Evolutionary conservation across 2,329 filamentous ascomycete species (phyloP).

Genomic region (Diaporthe ampelina): DNA sequence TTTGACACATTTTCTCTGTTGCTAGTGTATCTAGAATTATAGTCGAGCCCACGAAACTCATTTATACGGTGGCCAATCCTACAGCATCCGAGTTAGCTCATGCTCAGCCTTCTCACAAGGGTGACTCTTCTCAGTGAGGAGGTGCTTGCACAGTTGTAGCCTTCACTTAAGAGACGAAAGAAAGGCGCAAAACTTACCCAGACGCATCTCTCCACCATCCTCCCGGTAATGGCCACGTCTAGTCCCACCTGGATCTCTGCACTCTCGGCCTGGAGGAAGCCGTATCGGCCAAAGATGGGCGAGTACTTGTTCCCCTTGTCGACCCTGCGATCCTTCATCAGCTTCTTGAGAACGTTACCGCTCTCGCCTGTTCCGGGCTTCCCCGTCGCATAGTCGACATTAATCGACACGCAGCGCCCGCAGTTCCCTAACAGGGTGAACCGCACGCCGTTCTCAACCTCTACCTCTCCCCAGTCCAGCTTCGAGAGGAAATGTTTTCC

Average conservation of each 20-base stretch:
- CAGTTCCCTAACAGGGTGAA: slow-evolving; percentile 79
- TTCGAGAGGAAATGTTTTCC: too few species aligned
- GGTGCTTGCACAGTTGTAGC: background rate
- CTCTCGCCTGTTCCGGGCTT: slow-evolving; percentile 67
- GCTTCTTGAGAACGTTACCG: slow-evolving; percentile 76
- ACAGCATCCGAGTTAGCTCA: slow-evolving; percentile 1
- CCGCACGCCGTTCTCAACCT: slow-evolving; percentile 54
- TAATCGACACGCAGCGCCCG: slow-evolving; percentile 76
- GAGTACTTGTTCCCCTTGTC: slow-evolving; percentile 77
- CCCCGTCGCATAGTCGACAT: slow-evolving; percentile 79
- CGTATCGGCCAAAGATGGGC: slow-evolving; percentile 82
- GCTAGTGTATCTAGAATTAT: background rate
- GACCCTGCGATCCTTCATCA: slow-evolving; percentile 79
- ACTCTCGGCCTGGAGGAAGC: slow-evolving; percentile 63
- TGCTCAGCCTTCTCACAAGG: background rate
- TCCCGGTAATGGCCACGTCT: slow-evolving; percentile 64
- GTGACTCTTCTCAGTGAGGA: background rate
- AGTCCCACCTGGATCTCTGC: slow-evolving; percentile 68
- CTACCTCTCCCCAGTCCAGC: slow-evolving; percentile 78
- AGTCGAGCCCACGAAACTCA: background rate
- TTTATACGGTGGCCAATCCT: slow-evolving; percentile 39
- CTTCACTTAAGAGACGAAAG: background rate
- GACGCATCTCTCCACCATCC: slow-evolving; percentile 43
- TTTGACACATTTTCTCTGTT: background rate
- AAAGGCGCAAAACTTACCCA: slow-evolving; percentile 24